A percentile compares a stretch with the other conserved stretches of the same genome.
Evolutionary conservation across 1,284 basidiomycete species (phyloP).

Genomic region (Leccinum griseonigrum): DNA sequence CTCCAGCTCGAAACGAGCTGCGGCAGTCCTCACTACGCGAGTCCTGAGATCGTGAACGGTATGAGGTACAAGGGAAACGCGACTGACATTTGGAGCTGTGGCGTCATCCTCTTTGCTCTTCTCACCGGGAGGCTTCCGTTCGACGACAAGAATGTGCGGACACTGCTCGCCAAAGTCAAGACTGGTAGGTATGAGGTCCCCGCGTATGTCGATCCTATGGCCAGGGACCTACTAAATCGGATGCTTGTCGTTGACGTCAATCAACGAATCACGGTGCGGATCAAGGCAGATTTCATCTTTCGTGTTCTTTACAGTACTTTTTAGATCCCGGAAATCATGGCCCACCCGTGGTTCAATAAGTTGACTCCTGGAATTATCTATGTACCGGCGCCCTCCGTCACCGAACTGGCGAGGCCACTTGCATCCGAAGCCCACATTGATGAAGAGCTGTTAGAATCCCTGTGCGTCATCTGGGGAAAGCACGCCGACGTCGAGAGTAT

Average conservation of each 20-base stretch:
- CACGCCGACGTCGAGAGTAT: slow-evolving; percentile 59
- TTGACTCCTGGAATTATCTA: slow-evolving; percentile 50
- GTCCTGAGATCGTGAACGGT: slow-evolving; percentile 96
- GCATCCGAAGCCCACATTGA: slow-evolving; percentile 76
- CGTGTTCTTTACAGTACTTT: slow-evolving; percentile 9
- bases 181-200: slow-evolving; percentile 85
- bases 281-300: neutral
- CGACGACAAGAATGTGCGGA: slow-evolving; percentile 83
- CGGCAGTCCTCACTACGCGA: slow-evolving; percentile 97
- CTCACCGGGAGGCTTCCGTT: slow-evolving; percentile 88
- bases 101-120: slow-evolving; percentile 87
- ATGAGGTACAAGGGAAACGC: slow-evolving; percentile 91
- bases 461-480: slow-evolving; percentile 86
- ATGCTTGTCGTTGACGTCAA: slow-evolving; percentile 94
- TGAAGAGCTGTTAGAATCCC: slow-evolving; percentile 81
- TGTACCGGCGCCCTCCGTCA: slow-evolving; percentile 62
- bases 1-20: slow-evolving; percentile 94
- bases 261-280: slow-evolving; percentile 78
- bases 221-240: slow-evolving; percentile 71
- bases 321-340: slow-evolving; percentile 85
- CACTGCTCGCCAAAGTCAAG: slow-evolving; percentile 88
- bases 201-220: slow-evolving; percentile 65
- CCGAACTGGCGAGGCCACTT: slow-evolving; percentile 65
- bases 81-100: slow-evolving; percentile 95
- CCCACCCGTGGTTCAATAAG: slow-evolving; percentile 79